Percentiles rank a stretch among this genome's conserved stretches.
These are phyloP conservation scores for Phytophthora boehmeriae DNA, from an alignment of 352 stramenopile genomes.

Conservation along the genomic window DNA sequence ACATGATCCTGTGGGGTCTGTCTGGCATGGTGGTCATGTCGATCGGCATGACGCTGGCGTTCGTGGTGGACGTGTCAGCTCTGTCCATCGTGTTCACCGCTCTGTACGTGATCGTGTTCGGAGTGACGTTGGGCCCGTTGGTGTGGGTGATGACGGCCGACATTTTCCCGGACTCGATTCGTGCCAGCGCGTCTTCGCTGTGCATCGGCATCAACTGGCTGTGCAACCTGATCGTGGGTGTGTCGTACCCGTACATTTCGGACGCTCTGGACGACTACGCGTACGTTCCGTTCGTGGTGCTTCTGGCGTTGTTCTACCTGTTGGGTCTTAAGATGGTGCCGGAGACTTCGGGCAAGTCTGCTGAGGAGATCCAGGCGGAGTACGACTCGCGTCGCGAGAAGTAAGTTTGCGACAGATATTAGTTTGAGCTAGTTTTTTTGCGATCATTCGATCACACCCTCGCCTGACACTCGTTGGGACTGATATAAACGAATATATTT, in stretches of 20 bases:
- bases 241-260: constrained; percentile 51
- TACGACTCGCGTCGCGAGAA: constrained; percentile 2
- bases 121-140: not conserved
- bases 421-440: not conserved
- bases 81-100: constrained; percentile 2
- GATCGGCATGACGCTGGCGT: not conserved
- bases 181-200: not conserved
- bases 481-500: no score
- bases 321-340: constrained; percentile 41
- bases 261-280: constrained; percentile 22
- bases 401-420: not conserved
- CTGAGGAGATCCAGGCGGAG: constrained; percentile 26
- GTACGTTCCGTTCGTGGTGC: constrained; percentile 5
- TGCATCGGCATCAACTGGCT: constrained; percentile 35
- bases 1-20: constrained; percentile 4
- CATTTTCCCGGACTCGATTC: constrained; percentile 4
- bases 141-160: constrained; percentile 5
- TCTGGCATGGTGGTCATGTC: constrained; percentile 2
- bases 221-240: constrained; percentile 47
- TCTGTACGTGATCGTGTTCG: constrained; percentile 5
- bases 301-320: constrained; percentile 35
- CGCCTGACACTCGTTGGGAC: no score
- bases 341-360: constrained; percentile 55
- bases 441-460: no score
- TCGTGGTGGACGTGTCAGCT: constrained; percentile 2